These are phyloP conservation scores for Mercurialis annua DNA, from an alignment of 345 rosid genomes.

Conservation along the genomic window DNA sequence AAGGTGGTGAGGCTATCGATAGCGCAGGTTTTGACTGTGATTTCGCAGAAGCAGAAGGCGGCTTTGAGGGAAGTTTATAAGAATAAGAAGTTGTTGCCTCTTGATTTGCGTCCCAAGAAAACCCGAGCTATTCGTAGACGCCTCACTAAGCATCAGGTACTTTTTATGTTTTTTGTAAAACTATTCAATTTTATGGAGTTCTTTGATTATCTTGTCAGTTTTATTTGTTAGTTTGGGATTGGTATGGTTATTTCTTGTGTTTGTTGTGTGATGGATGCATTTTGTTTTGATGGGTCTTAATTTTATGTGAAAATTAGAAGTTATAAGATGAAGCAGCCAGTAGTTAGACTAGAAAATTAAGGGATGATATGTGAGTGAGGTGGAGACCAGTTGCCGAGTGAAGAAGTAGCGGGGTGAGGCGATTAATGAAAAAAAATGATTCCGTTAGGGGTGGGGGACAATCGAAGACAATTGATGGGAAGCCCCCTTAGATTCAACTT, in stretches of 20 bases:
- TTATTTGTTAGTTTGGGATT: background rate
- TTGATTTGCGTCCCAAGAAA: conserved; percentile 30
- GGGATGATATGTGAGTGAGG: too few relatives aligned
- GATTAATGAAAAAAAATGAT: too few relatives aligned
- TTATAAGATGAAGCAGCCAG: too few relatives aligned
- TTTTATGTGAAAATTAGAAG: too few relatives aligned
- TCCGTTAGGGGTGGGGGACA: too few relatives aligned
- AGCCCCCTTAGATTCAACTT: too few relatives aligned
- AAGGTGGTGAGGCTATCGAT: conserved; percentile 30
- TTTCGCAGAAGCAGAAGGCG: conserved; percentile 31
- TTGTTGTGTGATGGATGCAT: background rate
- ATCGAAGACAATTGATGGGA: too few relatives aligned
- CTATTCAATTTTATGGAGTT: background rate
- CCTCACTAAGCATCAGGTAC: conserved; percentile 30
- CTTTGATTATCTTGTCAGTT: background rate
- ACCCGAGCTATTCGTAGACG: conserved; percentile 28
- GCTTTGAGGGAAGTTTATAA: conserved; percentile 30
- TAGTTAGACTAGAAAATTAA: too few relatives aligned
- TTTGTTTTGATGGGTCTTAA: too few relatives aligned
- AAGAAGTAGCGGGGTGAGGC: too few relatives aligned
- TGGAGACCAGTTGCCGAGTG: too few relatives aligned
- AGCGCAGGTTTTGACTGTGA: conserved; percentile 32
- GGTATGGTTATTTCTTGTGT: background rate
- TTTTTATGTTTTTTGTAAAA: background rate
- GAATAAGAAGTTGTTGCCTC: conserved; percentile 32